Evolutionary conservation across 805 yeast species (phyloP).

Genomic region (Yarrowia yakushimensis): DNA sequence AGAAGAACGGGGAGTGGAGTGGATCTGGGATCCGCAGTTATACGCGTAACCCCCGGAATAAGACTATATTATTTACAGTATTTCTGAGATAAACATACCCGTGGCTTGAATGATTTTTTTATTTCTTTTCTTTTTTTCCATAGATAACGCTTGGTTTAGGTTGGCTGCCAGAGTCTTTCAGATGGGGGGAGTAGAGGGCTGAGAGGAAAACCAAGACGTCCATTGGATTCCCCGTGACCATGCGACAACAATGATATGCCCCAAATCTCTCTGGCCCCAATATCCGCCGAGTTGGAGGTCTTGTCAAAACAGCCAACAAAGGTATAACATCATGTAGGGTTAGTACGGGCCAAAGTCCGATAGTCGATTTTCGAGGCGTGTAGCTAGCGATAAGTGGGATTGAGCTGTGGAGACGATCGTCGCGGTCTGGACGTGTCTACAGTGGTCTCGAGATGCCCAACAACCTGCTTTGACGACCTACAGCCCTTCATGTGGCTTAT

Average conservation of each 20-base stretch:
- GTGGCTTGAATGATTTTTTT: neutral
- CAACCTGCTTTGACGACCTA: neutral
- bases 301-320: neutral
- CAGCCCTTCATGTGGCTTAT: neutral
- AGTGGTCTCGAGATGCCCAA: no score
- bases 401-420: neutral
- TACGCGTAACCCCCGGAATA: neutral
- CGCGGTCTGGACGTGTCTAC: no score
- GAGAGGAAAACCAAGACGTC: neutral
- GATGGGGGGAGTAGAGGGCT: neutral
- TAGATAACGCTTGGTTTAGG: neutral
- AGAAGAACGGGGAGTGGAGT: no score
- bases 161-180: neutral
- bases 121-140: neutral
- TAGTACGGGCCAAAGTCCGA: neutral
- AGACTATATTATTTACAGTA: constrained; percentile 8
- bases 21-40: neutral
- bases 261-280: neutral
- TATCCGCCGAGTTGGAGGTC: neutral
- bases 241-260: neutral
- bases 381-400: neutral
- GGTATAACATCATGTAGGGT: neutral
- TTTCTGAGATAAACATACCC: neutral
- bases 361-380: neutral
- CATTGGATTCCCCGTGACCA: neutral